A percentile compares a stretch with the other conserved stretches of the same genome.
These are phyloP conservation scores for Candida schatavii DNA, from an alignment of 805 yeast genomes.

Conservation along the genomic window DNA sequence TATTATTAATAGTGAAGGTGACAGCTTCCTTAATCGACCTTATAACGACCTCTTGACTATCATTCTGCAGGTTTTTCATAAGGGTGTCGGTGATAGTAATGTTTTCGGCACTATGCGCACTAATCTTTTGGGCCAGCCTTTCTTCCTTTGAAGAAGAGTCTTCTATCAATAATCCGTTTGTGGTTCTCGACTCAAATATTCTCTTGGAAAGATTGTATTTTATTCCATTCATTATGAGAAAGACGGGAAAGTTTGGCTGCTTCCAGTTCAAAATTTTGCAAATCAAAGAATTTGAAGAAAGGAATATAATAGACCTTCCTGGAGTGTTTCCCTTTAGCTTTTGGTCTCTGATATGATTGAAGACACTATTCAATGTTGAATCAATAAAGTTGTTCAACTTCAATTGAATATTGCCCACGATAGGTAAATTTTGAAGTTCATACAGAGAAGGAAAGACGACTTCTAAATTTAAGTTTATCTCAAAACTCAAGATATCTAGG, in stretches of 20 bases:
- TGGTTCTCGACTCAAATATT: slow-evolving; percentile 37
- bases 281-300: slow-evolving; percentile 84
- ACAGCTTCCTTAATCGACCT: slow-evolving; percentile 81
- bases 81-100: not conserved
- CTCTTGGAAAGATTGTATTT: slow-evolving; percentile 25
- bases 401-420: slow-evolving; percentile 39
- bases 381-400: slow-evolving; percentile 77
- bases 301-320: slow-evolving; percentile 71
- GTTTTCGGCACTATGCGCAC: not conserved
- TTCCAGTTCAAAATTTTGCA: slow-evolving; percentile 96
- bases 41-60: slow-evolving; percentile 42
- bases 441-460: slow-evolving; percentile 68
- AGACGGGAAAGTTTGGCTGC: slow-evolving; percentile 96
- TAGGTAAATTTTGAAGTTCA: slow-evolving; percentile 38
- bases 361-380: slow-evolving; percentile 63
- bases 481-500: slow-evolving; percentile 51
- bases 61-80: slow-evolving; percentile 14
- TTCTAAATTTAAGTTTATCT: slow-evolving; percentile 69
- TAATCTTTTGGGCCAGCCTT: not conserved
- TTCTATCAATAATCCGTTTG: slow-evolving; percentile 38
- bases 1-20: slow-evolving; percentile 74
- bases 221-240: slow-evolving; percentile 76
- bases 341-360: slow-evolving; percentile 65
- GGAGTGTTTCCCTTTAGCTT: slow-evolving; percentile 17
- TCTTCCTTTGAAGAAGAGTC: slow-evolving; percentile 10